Conservation (phyloP, 805 yeast species). For the Zygoascus flipseniorum region DNA sequence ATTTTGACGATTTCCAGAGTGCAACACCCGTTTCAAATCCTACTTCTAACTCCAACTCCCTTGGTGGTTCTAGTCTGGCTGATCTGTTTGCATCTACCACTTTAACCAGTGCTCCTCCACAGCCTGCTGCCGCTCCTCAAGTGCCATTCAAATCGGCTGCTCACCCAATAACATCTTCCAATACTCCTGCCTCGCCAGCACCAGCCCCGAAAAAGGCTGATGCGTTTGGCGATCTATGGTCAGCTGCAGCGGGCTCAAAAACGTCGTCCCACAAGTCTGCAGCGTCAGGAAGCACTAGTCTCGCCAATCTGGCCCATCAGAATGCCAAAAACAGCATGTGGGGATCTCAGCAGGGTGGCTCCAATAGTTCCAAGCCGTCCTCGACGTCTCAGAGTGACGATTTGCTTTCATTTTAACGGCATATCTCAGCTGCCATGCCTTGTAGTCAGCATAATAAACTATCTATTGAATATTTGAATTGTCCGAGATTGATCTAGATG, state of each 20-base stretch:
- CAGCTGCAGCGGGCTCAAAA: conserved; percentile 20
- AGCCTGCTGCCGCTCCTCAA: conserved; percentile 8
- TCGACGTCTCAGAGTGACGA: conserved; percentile 4
- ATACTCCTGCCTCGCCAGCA: conserved; percentile 10
- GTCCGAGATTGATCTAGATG: too few relatives aligned
- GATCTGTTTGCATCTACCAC: conserved; percentile 18
- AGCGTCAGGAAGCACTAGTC: conserved; percentile 8
- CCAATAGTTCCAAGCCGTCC: neutral
- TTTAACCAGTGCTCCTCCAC: conserved; percentile 8
- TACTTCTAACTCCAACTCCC: conserved; percentile 8
- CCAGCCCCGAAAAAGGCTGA: conserved; percentile 23
- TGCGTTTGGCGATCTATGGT: conserved; percentile 35
- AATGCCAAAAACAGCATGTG: conserved; percentile 24
- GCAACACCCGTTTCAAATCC: conserved; percentile 38
- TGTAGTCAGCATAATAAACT: too few relatives aligned
- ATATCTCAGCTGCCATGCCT: too few relatives aligned
- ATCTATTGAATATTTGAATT: too few relatives aligned
- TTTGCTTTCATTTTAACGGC: conserved; percentile 1
- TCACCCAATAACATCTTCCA: conserved; percentile 12
- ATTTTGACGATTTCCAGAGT: conserved; percentile 55
- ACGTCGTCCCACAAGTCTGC: conserved; percentile 1
- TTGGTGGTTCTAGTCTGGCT: conserved; percentile 11
- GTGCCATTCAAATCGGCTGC: conserved; percentile 3
- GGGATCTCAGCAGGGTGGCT: conserved; percentile 6
- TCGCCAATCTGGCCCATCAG: conserved; percentile 23